Conservation (phyloP, 2,329 filamentous ascomycete genomes). For the Cadophora luteo-olivacea region DNA sequence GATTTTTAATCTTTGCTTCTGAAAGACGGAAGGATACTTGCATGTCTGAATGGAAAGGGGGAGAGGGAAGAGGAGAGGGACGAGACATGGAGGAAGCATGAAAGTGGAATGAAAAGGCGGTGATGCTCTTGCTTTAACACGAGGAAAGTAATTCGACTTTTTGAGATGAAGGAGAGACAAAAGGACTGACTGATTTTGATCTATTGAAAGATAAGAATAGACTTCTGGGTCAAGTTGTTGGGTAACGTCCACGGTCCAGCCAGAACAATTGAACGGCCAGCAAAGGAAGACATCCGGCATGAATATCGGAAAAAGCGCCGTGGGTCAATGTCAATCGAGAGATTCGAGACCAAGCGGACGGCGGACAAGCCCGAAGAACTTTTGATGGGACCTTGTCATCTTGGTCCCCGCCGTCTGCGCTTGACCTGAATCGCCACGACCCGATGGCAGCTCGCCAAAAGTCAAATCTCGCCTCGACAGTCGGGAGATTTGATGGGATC, state of each 20-base stretch:
- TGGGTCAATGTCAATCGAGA: too few species aligned
- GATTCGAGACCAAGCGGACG: background rate
- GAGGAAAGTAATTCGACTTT: background rate
- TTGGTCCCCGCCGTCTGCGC: background rate
- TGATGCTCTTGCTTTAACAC: background rate
- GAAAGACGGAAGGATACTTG: background rate
- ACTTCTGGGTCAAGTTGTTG: background rate
- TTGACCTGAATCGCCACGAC: background rate
- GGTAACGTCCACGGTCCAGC: background rate
- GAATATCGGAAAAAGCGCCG: background rate
- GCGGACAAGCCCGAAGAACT: slow-evolving; percentile 13
- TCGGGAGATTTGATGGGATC: slow-evolving; percentile 24
- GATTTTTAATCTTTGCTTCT: background rate
- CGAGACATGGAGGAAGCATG: too few species aligned
- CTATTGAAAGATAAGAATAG: slow-evolving; percentile 15
- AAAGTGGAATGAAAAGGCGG: background rate
- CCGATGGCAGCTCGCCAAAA: slow-evolving; percentile 14
- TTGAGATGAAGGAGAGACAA: background rate
- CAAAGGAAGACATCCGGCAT: slow-evolving; percentile 2
- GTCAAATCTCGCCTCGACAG: slow-evolving; percentile 15
- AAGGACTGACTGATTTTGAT: background rate
- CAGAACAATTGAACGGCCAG: background rate
- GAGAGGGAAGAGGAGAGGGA: too few species aligned
- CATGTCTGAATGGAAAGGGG: background rate
- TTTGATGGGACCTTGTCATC: background rate